Evolutionary conservation across 768 basidiomycete genomes (phyloP).

Genomic region (Tephrocybe sp.): DNA sequence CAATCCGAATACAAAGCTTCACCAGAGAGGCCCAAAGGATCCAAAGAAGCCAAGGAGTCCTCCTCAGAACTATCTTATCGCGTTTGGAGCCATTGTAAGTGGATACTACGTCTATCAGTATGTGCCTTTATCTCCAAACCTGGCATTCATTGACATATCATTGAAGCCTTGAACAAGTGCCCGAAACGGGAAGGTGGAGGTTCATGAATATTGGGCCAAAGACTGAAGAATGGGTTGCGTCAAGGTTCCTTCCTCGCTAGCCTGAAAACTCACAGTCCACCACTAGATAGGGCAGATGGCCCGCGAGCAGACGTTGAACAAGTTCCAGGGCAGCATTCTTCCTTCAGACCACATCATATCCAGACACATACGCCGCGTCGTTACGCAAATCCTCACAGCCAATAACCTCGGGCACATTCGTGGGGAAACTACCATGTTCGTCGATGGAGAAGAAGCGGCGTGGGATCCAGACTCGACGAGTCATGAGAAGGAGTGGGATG

Average conservation of each 20-base stretch:
- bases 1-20: too few species aligned
- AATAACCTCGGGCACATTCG: conserved; percentile 69
- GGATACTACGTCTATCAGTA: conserved; percentile 36
- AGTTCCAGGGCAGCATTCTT: conserved; percentile 57
- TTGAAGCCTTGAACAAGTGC: conserved; percentile 75
- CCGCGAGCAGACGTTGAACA: conserved; percentile 43
- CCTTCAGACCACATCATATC: conserved; percentile 68
- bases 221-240: conserved; percentile 60
- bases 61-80: background rate
- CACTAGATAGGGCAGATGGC: conserved; percentile 42
- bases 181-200: conserved; percentile 84
- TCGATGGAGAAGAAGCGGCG: conserved; percentile 14
- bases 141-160: too few species aligned
- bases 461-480: conserved; percentile 36
- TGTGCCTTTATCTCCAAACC: background rate
- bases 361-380: conserved; percentile 68
- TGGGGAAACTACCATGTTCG: conserved; percentile 22
- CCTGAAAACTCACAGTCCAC: too few species aligned
- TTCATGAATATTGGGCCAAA: conserved; percentile 78
- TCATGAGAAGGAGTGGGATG: conserved; percentile 55
- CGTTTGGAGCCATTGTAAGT: conserved; percentile 16
- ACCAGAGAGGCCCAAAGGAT: background rate
- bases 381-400: conserved; percentile 64
- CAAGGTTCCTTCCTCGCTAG: too few species aligned
- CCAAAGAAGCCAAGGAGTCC: background rate